phyloP scores from a whole-genome alignment of 345 rosid genomes.

The Brassica cretica region DNA sequence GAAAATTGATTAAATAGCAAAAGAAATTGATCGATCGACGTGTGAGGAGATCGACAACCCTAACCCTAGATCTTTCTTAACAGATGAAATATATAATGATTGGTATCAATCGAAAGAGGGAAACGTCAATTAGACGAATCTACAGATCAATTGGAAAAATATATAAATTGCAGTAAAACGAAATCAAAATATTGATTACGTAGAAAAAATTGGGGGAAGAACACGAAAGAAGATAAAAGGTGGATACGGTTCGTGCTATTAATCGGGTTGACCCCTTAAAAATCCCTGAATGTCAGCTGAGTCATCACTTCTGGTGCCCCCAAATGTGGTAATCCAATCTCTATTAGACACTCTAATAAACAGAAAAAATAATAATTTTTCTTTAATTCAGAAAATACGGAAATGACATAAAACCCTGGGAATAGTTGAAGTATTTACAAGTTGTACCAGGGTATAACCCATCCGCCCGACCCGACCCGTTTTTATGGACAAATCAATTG shows the following conservation, averaged over 20 bases:
- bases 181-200: conserved; percentile 38
- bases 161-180: background rate
- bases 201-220: conserved; percentile 22
- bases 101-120: conserved; percentile 38
- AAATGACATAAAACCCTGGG: background rate
- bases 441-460: background rate
- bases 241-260: conserved; percentile 39
- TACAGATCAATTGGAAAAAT: conserved; percentile 22
- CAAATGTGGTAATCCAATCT: background rate
- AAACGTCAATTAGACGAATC: conserved; percentile 38
- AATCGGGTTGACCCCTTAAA: conserved; percentile 30
- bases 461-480: background rate
- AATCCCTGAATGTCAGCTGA: conserved; percentile 4
- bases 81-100: conserved; percentile 13
- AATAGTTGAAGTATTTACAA: background rate
- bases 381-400: no score
- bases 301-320: background rate
- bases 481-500: background rate
- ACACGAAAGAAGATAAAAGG: conserved; percentile 31
- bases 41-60: conserved; percentile 46
- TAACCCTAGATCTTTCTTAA: conserved; percentile 46
- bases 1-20: background rate
- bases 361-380: no score
- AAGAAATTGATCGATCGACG: conserved; percentile 14
- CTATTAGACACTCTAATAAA: background rate